Evolutionary conservation across 805 yeast genomes (phyloP).

Genomic region (Peterozyma toletana): DNA sequence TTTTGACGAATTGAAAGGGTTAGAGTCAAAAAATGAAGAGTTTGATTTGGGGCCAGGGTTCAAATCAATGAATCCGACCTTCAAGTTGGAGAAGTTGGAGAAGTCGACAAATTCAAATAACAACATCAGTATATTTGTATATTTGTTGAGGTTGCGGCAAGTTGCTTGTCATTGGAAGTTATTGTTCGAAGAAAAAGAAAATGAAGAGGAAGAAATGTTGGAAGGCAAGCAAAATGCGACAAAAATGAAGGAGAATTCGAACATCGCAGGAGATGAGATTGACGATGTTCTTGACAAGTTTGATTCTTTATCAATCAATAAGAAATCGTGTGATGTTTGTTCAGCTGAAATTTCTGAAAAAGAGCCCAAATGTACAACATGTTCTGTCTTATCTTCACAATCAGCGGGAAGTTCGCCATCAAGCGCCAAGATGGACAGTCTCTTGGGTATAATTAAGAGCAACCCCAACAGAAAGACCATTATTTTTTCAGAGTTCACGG

Average conservation of each 20-base stretch:
- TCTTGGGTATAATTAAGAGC: conserved; percentile 23
- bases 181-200: conserved; percentile 3
- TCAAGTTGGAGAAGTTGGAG: neutral
- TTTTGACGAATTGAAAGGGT: conserved; percentile 5
- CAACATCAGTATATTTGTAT: conserved; percentile 17
- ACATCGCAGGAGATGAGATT: conserved; percentile 14
- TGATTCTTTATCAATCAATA: conserved; percentile 11
- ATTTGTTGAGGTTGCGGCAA: conserved; percentile 28
- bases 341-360: conserved; percentile 16
- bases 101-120: neutral
- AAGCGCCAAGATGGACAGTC: conserved; percentile 26
- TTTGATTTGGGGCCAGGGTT: neutral
- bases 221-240: neutral
- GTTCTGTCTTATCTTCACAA: conserved; percentile 24
- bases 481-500: conserved; percentile 35
- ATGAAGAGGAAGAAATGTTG: conserved; percentile 10
- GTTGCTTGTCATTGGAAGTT: conserved; percentile 26
- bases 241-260: neutral
- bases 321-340: conserved; percentile 17
- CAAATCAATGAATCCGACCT: neutral
- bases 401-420: neutral
- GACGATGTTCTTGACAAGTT: conserved; percentile 14
- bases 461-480: conserved; percentile 33
- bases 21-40: conserved; percentile 6
- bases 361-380: conserved; percentile 81